Conservation (phyloP, 257 asterid species). For the Penstemon newberryi region DNA sequence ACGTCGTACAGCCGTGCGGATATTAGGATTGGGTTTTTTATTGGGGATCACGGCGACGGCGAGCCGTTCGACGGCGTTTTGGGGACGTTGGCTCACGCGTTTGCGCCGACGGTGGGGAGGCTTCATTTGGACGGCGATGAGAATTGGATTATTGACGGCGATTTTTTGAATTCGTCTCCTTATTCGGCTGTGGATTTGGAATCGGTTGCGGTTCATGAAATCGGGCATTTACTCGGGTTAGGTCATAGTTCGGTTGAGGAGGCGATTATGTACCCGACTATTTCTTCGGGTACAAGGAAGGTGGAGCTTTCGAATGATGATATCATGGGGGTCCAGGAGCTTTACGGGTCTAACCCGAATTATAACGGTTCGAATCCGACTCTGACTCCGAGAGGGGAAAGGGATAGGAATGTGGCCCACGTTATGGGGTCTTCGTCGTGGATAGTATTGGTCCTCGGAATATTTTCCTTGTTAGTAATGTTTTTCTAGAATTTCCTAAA, state of each 20-base stretch:
- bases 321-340: constrained; percentile 55
- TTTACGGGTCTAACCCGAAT: constrained; percentile 82
- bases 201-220: constrained; percentile 89
- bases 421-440: constrained; percentile 16
- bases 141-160: constrained; percentile 78
- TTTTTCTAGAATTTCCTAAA: constrained; percentile 21
- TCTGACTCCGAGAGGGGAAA: constrained; percentile 38
- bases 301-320: constrained; percentile 66
- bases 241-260: constrained; percentile 83
- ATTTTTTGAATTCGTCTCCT: constrained; percentile 36
- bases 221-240: constrained; percentile 88
- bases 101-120: constrained; percentile 73
- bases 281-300: constrained; percentile 59
- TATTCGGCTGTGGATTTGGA: constrained; percentile 73
- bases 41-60: constrained; percentile 84
- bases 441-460: constrained; percentile 25
- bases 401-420: constrained; percentile 43
- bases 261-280: constrained; percentile 78
- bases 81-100: constrained; percentile 91
- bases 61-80: constrained; percentile 85
- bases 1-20: constrained; percentile 50
- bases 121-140: constrained; percentile 79
- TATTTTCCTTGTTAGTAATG: constrained; percentile 19
- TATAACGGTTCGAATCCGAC: constrained; percentile 42
- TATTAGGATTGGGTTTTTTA: constrained; percentile 57